These are phyloP conservation scores for Fusarium burgessii DNA, from an alignment of 2,329 filamentous ascomycete species.

Conservation along the genomic window DNA sequence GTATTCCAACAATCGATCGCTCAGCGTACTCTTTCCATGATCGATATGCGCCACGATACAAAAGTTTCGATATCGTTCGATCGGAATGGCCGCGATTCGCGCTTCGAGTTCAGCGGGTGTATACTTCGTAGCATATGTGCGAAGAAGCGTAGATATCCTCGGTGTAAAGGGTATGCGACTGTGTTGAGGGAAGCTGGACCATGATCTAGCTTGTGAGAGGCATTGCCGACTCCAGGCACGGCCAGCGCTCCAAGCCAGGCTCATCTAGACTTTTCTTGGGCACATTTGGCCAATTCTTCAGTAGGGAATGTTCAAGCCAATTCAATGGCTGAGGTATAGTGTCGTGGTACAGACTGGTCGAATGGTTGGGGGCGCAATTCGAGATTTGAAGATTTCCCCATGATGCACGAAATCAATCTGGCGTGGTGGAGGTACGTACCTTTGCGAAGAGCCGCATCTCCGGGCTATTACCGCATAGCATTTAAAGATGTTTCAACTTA, in stretches of 20 bases:
- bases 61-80: conserved; percentile 90
- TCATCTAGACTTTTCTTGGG: conserved; percentile 49
- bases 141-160: neutral
- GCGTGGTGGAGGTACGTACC: conserved; percentile 35
- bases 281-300: conserved; percentile 36
- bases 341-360: conserved; percentile 13
- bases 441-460: neutral
- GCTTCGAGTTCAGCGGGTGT: conserved; percentile 52
- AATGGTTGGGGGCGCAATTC: conserved; percentile 4
- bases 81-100: conserved; percentile 79
- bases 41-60: conserved; percentile 99
- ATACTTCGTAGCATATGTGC: conserved; percentile 44
- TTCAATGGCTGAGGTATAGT: conserved; percentile 12
- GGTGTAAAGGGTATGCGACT: neutral
- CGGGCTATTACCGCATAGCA: neutral
- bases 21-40: conserved; percentile 97
- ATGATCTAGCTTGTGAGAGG: conserved; percentile 40
- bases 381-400: conserved; percentile 25
- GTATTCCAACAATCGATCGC: conserved; percentile 90
- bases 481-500: neutral
- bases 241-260: conserved; percentile 52
- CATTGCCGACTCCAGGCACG: conserved; percentile 55
- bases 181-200: conserved; percentile 22
- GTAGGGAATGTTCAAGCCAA: conserved; percentile 1
- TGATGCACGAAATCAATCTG: conserved; percentile 34